Evolutionary conservation across 768 basidiomycete species (phyloP), one percentile per base, ranked within the genome.

Genomic region (Phaeolepiota aurea): DNA sequence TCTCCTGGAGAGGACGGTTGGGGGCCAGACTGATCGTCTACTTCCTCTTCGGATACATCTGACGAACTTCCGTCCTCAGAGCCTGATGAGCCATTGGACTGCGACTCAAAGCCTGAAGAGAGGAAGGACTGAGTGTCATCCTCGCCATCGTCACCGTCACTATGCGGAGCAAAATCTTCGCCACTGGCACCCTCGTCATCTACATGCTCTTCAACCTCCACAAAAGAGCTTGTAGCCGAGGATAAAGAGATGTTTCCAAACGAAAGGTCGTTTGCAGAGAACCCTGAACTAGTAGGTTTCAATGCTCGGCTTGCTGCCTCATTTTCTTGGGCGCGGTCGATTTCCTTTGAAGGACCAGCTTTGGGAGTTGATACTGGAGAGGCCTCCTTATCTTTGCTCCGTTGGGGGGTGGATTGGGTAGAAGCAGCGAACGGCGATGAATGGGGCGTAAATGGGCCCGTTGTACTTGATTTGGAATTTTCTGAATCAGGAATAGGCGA

Each of bases 161-260:
- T 56, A 4, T 51, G 44, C 4, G 53, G 55, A 20, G 30, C 43
- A 22, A 53, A 56, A 0, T 53, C 57, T 36, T 54, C 42, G 12
- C 48, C 41, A 38, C 51, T 38, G 5, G 47, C 53, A 14, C 53
- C 57, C 4, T 60, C 5, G 56, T 62, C 30, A 21, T 52, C 11
- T 59, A 51, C 4, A n/a, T 52, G 52, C 16, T 30, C 50, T 15
- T 58, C 56, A 25, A 74, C 62, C 30, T 74, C 68, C 5, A 73
- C 68, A 46, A 70, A 77, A 3, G 76, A 76, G 35, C 73, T 72
- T 20, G 58, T 47, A 22, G 55, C 52, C 13, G 72, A 74, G n/a
- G 62, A 56, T 22, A 62, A 49, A 3, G 68, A 72, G 33, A 72
- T 55, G 22, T 57, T 66, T 12, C 58, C 58, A 25, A 57, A 56